phyloP scores from a whole-genome alignment of 257 asterid species.

The Forsythia viridissima region DNA sequence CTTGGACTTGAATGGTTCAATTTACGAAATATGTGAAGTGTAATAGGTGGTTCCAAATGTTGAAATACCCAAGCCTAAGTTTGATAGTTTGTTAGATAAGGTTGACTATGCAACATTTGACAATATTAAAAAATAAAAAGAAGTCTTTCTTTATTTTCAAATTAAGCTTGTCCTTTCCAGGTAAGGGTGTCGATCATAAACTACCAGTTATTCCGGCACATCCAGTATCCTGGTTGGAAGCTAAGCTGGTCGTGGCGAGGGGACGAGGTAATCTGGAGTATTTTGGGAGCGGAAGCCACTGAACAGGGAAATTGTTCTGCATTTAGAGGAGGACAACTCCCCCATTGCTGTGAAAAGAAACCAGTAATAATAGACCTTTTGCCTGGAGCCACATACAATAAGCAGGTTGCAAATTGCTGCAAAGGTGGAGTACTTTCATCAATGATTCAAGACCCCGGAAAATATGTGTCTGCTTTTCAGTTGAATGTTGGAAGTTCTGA shows the following conservation, averaged over 20 bases:
- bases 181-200: constrained; percentile 52
- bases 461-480: constrained; percentile 42
- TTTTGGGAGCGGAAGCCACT: constrained; percentile 66
- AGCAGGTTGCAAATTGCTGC: constrained; percentile 66
- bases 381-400: constrained; percentile 59
- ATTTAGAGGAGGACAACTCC: constrained; percentile 39
- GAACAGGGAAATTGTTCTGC: constrained; percentile 81
- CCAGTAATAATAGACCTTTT: constrained; percentile 71
- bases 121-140: not conserved
- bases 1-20: no score
- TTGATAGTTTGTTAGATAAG: not conserved
- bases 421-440: constrained; percentile 73
- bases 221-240: constrained; percentile 77
- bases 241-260: constrained; percentile 69
- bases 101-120: not conserved
- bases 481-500: constrained; percentile 46
- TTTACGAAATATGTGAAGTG: no score
- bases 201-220: constrained; percentile 72
- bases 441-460: constrained; percentile 49
- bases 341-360: constrained; percentile 69
- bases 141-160: not conserved
- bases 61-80: no score
- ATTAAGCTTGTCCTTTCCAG: constrained; percentile 29
- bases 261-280: constrained; percentile 63
- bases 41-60: no score